Conservation (phyloP, 345 rosid species). For the Trapa bicornis region DNA sequence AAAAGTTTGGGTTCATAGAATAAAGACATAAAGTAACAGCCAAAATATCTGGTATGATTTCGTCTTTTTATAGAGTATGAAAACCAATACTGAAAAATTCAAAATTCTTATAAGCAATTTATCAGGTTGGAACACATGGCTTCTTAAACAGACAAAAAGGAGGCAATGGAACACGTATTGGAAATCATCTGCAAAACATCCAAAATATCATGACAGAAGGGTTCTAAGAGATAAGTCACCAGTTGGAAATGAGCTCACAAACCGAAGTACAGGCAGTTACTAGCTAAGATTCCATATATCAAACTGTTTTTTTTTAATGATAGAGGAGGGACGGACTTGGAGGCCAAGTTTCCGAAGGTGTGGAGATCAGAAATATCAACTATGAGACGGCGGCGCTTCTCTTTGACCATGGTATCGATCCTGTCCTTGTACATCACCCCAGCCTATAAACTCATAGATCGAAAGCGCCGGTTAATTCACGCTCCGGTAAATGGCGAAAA, state of each 20-base stretch:
- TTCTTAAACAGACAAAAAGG: not conserved
- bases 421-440: conserved; percentile 64
- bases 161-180: not conserved
- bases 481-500: conserved; percentile 1
- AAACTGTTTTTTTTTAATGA: not conserved
- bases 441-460: not conserved
- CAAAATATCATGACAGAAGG: not conserved
- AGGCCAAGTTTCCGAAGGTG: conserved; percentile 48
- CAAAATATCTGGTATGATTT: not conserved
- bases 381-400: conserved; percentile 86
- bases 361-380: conserved; percentile 85
- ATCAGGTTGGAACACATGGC: not conserved
- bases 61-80: not conserved
- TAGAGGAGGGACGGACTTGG: conserved; percentile 29
- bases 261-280: not conserved
- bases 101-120: not conserved
- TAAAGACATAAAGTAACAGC: not conserved
- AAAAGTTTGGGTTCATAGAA: not conserved
- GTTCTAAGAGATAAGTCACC: not conserved
- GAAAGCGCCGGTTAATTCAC: not conserved
- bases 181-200: not conserved
- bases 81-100: not conserved
- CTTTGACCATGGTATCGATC: conserved; percentile 68
- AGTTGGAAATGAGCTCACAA: not conserved
- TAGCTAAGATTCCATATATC: not conserved